These are phyloP conservation scores for Kwoniella botswanensis DNA, from an alignment of 768 basidiomycete species.

Conservation along the genomic window DNA sequence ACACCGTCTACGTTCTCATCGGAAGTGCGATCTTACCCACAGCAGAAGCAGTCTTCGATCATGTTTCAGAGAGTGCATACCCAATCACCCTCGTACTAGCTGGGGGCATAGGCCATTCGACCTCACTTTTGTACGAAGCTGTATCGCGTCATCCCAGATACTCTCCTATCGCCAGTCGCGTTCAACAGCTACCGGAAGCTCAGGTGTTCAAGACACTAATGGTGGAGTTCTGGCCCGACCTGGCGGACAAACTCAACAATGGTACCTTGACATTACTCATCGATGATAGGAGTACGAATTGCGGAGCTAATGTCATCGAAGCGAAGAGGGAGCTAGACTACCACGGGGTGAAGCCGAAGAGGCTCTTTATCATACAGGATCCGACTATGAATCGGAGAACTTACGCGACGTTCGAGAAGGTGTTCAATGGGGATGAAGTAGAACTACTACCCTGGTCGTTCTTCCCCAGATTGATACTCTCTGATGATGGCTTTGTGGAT, in stretches of 20 bases:
- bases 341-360: slow-evolving; percentile 5
- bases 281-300: slow-evolving; percentile 29
- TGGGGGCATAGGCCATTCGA: slow-evolving; percentile 31
- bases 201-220: slow-evolving; percentile 14
- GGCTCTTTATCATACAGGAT: slow-evolving; percentile 26
- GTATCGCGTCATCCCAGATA: slow-evolving; percentile 19
- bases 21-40: slow-evolving; percentile 21
- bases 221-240: slow-evolving; percentile 10
- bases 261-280: slow-evolving; percentile 13
- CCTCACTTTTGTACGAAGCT: slow-evolving; percentile 18
- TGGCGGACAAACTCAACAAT: not conserved
- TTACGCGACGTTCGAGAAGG: slow-evolving; percentile 19
- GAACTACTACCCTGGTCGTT: slow-evolving; percentile 10
- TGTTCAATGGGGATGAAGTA: not conserved
- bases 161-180: not conserved
- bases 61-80: not conserved
- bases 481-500: not conserved
- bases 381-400: slow-evolving; percentile 31
- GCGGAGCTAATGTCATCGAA: slow-evolving; percentile 24
- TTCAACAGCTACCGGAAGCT: slow-evolving; percentile 15
- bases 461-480: slow-evolving; percentile 1
- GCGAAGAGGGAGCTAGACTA: slow-evolving; percentile 4
- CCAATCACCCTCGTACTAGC: slow-evolving; percentile 16
- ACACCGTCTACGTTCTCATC: slow-evolving; percentile 18
- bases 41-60: slow-evolving; percentile 11